Percentiles rank a stretch among this genome's conserved stretches.
Evolutionary conservation across 768 basidiomycete species (phyloP).

Genomic region (Macrolepiota albuminosa): DNA sequence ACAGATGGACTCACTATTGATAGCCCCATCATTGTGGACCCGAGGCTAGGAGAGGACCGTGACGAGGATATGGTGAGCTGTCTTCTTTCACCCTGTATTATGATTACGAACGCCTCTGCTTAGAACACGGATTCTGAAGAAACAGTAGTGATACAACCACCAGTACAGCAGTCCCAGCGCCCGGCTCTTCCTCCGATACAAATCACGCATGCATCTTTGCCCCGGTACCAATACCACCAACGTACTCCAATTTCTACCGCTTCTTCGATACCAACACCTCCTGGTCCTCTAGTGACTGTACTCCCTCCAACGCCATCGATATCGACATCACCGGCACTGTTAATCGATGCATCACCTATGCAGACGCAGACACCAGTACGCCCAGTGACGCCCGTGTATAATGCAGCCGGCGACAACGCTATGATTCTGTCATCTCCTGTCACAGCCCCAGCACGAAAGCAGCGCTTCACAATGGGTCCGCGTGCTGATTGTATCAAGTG

Average conservation of each 20-base stretch:
- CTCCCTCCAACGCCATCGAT: slow-evolving; percentile 25
- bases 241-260: slow-evolving; percentile 9
- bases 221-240: slow-evolving; percentile 5
- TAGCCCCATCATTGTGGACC: slow-evolving; percentile 33
- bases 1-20: slow-evolving; percentile 64
- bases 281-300: slow-evolving; percentile 22
- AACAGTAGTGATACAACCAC: neutral
- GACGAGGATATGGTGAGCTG: slow-evolving; percentile 60
- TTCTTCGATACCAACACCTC: slow-evolving; percentile 4
- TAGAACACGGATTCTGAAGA: slow-evolving; percentile 27
- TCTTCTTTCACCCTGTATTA: slow-evolving; percentile 11
- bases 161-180: neutral
- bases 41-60: slow-evolving; percentile 1
- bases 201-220: slow-evolving; percentile 4
- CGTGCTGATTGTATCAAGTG: slow-evolving; percentile 67
- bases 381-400: slow-evolving; percentile 10
- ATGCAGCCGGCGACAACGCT: neutral
- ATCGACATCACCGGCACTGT: slow-evolving; percentile 16
- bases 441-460: slow-evolving; percentile 28
- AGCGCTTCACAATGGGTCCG: slow-evolving; percentile 67
- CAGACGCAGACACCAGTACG: slow-evolving; percentile 1
- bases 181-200: slow-evolving; percentile 11
- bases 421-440: slow-evolving; percentile 18
- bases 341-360: slow-evolving; percentile 13
- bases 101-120: neutral